These are phyloP conservation scores for Digitaria exilis DNA, from an alignment of 202 grass and related monocot species.

Conservation along the genomic window DNA sequence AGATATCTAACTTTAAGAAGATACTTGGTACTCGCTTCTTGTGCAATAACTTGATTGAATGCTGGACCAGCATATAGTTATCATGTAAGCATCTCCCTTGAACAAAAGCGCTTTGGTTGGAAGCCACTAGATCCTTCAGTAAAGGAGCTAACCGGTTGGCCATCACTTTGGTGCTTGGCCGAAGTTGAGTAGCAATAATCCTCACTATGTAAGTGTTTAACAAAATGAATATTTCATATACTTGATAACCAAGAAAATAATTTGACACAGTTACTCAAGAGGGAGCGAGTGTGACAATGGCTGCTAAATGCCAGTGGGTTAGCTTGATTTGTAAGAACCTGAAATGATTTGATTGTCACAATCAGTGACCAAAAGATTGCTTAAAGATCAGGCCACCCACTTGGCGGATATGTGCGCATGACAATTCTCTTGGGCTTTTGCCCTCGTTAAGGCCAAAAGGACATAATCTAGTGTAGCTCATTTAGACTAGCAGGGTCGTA, in stretches of 20 bases:
- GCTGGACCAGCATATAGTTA: no score
- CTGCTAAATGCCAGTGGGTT: slow-evolving; percentile 24
- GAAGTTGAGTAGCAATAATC: no score
- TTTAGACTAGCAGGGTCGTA: not conserved
- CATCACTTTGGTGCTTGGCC: no score
- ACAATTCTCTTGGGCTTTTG: not conserved
- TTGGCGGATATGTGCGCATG: not conserved
- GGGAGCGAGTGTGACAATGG: not conserved
- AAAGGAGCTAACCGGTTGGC: no score
- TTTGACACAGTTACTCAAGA: not conserved
- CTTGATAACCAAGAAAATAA: slow-evolving; percentile 24
- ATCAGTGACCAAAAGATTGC: not conserved
- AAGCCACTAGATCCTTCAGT: no score
- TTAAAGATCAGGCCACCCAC: not conserved
- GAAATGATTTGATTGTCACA: slow-evolving; percentile 10
- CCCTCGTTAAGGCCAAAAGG: not conserved
- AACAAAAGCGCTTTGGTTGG: no score
- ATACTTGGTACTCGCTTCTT: no score
- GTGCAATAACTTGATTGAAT: no score
- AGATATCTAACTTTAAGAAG: no score
- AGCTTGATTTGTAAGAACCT: slow-evolving; percentile 19
- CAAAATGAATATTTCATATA: slow-evolving; percentile 2
- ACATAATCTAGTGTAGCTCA: not conserved
- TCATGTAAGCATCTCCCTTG: no score
- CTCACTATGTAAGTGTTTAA: no score